phyloP scores from a whole-genome alignment of 2,329 filamentous ascomycete species.

The Fusarium tjaetaba region DNA sequence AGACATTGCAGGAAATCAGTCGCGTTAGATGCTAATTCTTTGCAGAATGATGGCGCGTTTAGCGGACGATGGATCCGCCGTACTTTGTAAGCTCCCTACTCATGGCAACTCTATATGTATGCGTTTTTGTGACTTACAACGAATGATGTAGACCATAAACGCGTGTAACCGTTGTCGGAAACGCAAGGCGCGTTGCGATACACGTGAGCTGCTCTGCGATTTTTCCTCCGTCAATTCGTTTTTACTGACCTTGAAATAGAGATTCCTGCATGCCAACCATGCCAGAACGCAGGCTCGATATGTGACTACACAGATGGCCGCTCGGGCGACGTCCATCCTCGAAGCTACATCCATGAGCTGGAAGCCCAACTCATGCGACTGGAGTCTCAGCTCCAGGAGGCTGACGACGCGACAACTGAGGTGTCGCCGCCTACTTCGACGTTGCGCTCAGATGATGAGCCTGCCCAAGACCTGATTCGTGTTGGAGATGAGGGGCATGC shows the following conservation, averaged over 20 bases:
- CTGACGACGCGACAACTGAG: neutral
- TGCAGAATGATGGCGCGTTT: neutral
- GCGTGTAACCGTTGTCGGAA: slow-evolving; percentile 18
- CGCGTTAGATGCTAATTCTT: neutral
- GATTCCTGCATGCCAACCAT: slow-evolving; percentile 11
- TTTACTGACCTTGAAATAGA: neutral
- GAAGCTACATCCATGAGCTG: slow-evolving; percentile 1
- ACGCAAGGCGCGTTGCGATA: slow-evolving; percentile 17
- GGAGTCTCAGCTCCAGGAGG: neutral
- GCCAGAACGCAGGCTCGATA: slow-evolving; percentile 1
- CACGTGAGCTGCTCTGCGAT: neutral
- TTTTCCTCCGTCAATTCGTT: fast-evolving
- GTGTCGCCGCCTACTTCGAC: neutral
- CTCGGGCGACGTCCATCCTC: neutral
- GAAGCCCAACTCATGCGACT: neutral
- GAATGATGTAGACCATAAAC: neutral
- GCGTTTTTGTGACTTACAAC: neutral
- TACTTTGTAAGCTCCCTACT: neutral
- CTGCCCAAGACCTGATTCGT: neutral
- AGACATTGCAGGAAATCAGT: neutral
- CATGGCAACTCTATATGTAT: too few species aligned
- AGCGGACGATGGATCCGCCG: neutral
- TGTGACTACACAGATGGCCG: slow-evolving; percentile 17
- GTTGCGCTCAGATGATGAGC: neutral
- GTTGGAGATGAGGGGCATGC: neutral